Evolutionary conservation across 148 eudicot species (phyloP).

Genomic region (Rhododendron williamsianum): DNA sequence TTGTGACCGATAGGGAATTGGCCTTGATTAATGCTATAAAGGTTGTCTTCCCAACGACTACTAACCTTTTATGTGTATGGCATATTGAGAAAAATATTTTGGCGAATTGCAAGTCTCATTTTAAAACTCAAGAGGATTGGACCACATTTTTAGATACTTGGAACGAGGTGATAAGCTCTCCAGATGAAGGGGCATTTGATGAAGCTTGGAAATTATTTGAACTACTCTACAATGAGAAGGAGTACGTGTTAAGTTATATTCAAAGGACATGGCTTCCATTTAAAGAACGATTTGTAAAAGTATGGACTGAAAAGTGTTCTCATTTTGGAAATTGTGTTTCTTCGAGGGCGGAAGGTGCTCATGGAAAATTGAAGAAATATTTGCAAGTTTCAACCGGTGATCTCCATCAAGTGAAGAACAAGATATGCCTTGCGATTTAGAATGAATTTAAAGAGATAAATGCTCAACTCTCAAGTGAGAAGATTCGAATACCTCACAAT

Average conservation of each 20-base stretch:
- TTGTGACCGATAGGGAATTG: background rate
- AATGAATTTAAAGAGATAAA: background rate
- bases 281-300: background rate
- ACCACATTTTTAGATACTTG: background rate
- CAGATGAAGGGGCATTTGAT: background rate
- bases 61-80: background rate
- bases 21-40: background rate
- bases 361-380: background rate
- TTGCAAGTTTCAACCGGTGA: background rate
- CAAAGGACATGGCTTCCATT: background rate
- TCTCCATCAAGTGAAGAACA: background rate
- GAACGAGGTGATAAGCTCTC: background rate
- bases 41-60: background rate
- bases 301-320: background rate
- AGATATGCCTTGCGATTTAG: background rate
- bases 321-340: background rate
- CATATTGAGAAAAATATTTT: too few relatives aligned
- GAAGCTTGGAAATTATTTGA: background rate
- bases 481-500: too few relatives aligned
- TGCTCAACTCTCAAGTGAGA: background rate
- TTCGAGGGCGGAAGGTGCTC: too few relatives aligned
- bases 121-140: background rate
- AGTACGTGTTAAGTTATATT: background rate
- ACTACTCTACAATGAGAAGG: background rate
- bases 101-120: background rate